phyloP scores from a whole-genome alignment of 2,329 filamentous ascomycete genomes.

The Pezicula radicicola region DNA sequence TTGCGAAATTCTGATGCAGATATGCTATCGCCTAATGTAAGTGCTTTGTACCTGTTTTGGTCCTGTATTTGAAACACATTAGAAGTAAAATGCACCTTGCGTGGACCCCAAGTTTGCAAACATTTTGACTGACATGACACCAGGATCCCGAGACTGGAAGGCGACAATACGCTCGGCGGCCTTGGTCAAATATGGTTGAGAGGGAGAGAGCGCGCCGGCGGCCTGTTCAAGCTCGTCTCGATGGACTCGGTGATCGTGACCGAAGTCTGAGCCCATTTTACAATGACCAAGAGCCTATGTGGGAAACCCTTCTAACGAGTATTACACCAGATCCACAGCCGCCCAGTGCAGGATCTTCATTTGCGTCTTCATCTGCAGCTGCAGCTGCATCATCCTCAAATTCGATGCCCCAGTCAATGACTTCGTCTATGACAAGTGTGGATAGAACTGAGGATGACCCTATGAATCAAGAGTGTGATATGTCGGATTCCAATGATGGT shows the following conservation, averaged over 20 bases:
- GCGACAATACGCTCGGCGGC: neutral
- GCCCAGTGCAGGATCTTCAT: slow-evolving; percentile 79
- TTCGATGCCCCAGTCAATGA: slow-evolving; percentile 20
- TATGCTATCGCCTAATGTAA: too few species aligned
- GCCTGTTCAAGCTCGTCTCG: slow-evolving; percentile 35
- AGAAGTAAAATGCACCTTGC: too few species aligned
- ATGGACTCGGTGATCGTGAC: slow-evolving; percentile 81
- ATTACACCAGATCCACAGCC: slow-evolving; percentile 78
- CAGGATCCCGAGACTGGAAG: slow-evolving; percentile 5
- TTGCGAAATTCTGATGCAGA: too few species aligned
- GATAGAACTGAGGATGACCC: slow-evolving; percentile 13
- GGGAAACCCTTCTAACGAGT: slow-evolving; percentile 79
- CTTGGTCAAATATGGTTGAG: neutral
- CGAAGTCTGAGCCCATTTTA: slow-evolving; percentile 68
- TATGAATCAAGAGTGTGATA: slow-evolving; percentile 23
- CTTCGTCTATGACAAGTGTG: slow-evolving; percentile 23
- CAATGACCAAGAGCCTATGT: slow-evolving; percentile 54
- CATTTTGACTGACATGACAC: neutral
- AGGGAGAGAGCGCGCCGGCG: slow-evolving; percentile 3
- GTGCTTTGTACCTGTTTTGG: neutral
- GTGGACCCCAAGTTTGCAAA: too few species aligned
- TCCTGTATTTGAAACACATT: too few species aligned
- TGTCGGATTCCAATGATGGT: slow-evolving; percentile 13
- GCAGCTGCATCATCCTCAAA: slow-evolving; percentile 20
- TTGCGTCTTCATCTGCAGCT: slow-evolving; percentile 38